phyloP scores from a whole-genome alignment of 139 green algal species.

The Ulvella scutata region DNA sequence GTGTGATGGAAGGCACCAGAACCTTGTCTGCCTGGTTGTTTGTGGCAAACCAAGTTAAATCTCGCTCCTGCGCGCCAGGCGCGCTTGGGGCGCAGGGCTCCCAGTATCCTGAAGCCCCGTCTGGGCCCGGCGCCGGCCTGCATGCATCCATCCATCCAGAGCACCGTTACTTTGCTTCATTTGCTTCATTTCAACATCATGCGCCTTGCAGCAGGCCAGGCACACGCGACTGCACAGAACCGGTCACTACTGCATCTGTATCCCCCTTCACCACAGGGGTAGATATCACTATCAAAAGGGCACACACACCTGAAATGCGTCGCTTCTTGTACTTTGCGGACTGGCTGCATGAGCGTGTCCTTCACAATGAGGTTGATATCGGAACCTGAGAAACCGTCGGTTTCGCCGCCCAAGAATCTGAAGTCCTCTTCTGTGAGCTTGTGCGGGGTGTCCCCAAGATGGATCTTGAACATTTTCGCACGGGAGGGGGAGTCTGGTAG shows the following conservation, averaged over 20 bases:
- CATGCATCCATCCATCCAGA: neutral
- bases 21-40: conserved; percentile 59
- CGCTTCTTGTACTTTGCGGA: conserved; percentile 75
- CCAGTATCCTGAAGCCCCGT: conserved; percentile 11
- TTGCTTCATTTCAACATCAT: neutral
- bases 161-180: conserved; percentile 11
- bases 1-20: conserved; percentile 45
- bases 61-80: conserved; percentile 39
- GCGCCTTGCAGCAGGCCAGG: neutral
- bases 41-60: conserved; percentile 53
- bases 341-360: conserved; percentile 96
- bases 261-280: too few species aligned
- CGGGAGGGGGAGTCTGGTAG: conserved; percentile 79
- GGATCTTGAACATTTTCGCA: conserved; percentile 86
- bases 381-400: conserved; percentile 81
- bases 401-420: conserved; percentile 42
- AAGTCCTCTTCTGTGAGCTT: conserved; percentile 29
- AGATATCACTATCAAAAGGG: too few species aligned
- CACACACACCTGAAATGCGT: conserved; percentile 84
- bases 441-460: conserved; percentile 76
- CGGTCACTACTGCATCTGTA: too few species aligned
- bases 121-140: neutral
- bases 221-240: too few species aligned
- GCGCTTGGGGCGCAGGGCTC: conserved; percentile 70
- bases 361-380: conserved; percentile 75